phyloP scores from a whole-genome alignment of 129 eudicot species.

The Gnaphalium uliginosum region DNA sequence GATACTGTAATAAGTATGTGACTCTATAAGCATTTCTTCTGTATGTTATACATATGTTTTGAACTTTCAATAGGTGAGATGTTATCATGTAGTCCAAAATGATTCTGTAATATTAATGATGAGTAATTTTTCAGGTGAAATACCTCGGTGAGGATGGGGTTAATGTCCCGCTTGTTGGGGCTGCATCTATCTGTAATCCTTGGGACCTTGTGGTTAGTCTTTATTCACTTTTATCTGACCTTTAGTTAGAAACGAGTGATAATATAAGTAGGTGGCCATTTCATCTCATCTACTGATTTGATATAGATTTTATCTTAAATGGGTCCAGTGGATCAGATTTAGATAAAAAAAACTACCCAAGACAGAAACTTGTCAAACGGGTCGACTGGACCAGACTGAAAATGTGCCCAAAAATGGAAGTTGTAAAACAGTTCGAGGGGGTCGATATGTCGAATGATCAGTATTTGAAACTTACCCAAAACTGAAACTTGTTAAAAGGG shows the following conservation, averaged over 20 bases:
- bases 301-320: too few relatives aligned
- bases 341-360: too few relatives aligned
- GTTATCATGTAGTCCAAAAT: background rate
- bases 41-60: background rate
- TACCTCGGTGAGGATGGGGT: conserved; percentile 87
- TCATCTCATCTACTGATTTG: too few relatives aligned
- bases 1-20: background rate
- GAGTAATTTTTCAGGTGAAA: conserved; percentile 58
- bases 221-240: conserved; percentile 11
- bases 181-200: conserved; percentile 85
- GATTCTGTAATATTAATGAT: conserved; percentile 1
- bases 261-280: too few relatives aligned
- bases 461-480: too few relatives aligned
- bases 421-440: too few relatives aligned
- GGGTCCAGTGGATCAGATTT: background rate
- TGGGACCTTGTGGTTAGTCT: conserved; percentile 87
- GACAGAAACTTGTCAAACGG: too few relatives aligned
- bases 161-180: conserved; percentile 65
- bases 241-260: background rate
- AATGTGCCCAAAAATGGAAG: too few relatives aligned
- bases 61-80: conserved; percentile 1
- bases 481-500: too few relatives aligned
- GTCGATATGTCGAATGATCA: too few relatives aligned
- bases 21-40: background rate
- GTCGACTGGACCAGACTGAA: too few relatives aligned